Evolutionary conservation across 805 yeast genomes (phyloP).

Genomic region (Zygosaccharomyces kombuchaensis): DNA sequence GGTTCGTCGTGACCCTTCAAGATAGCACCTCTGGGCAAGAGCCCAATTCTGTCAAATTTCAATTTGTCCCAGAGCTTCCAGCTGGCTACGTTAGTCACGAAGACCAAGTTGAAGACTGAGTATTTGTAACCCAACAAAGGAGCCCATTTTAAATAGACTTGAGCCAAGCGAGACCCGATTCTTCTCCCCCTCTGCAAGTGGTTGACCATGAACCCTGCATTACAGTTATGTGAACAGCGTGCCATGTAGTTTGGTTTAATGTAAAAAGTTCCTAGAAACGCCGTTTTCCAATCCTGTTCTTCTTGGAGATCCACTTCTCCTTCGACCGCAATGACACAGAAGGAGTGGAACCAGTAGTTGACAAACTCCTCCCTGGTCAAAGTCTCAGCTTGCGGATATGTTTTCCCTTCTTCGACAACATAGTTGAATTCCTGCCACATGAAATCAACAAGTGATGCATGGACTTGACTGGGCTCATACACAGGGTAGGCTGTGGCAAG

Average conservation of each 20-base stretch:
- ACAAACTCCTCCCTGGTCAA: slow-evolving; percentile 47
- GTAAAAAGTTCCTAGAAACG: slow-evolving; percentile 68
- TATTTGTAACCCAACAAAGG: slow-evolving; percentile 74
- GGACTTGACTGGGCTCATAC: slow-evolving; percentile 45
- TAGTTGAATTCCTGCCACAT: slow-evolving; percentile 52
- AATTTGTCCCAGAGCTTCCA: slow-evolving; percentile 73
- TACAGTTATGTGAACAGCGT: slow-evolving; percentile 80
- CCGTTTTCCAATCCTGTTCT: slow-evolving; percentile 41
- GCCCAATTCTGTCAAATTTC: slow-evolving; percentile 78
- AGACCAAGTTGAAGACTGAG: slow-evolving; percentile 84
- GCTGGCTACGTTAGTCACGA: slow-evolving; percentile 74
- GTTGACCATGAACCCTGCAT: slow-evolving; percentile 79
- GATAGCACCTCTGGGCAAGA: slow-evolving; percentile 66
- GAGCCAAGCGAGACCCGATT: slow-evolving; percentile 68
- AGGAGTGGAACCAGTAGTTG: slow-evolving; percentile 64
- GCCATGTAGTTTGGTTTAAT: slow-evolving; percentile 85
- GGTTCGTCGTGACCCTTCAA: slow-evolving; percentile 58
- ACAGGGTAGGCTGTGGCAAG: slow-evolving; percentile 61
- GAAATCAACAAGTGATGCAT: slow-evolving; percentile 44
- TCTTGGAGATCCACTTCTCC: slow-evolving; percentile 34
- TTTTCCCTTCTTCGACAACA: slow-evolving; percentile 67
- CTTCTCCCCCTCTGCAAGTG: slow-evolving; percentile 56
- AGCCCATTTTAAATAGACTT: slow-evolving; percentile 63
- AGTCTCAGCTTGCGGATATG: slow-evolving; percentile 59
- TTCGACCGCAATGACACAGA: slow-evolving; percentile 57